Percentiles rank a stretch among this genome's conserved stretches.
phyloP scores from a whole-genome alignment of 148 eudicot species.

The Mesembryanthemum crystallinum region DNA sequence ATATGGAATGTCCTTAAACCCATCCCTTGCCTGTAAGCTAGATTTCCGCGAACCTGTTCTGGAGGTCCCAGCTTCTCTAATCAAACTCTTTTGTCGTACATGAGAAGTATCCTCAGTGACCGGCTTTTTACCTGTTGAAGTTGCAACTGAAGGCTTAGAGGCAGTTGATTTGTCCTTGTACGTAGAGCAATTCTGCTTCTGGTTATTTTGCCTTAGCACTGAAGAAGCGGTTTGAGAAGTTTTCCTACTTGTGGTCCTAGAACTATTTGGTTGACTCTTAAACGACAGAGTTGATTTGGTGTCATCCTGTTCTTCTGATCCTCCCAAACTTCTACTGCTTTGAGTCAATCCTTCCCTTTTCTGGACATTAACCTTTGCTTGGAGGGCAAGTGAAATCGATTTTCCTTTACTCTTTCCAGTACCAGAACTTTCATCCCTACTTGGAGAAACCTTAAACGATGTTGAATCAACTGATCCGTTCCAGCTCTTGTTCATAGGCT shows the following conservation, averaged over 20 bases:
- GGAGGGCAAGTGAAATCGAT: constrained; percentile 85
- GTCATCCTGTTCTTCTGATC: constrained; percentile 46
- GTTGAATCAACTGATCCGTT: constrained; percentile 42
- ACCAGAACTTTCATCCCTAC: constrained; percentile 45
- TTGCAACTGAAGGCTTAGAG: constrained; percentile 43
- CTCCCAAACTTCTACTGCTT: constrained; percentile 33
- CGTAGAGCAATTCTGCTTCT: constrained; percentile 67
- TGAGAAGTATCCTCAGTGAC: constrained; percentile 38
- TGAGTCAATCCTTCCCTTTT: constrained; percentile 63
- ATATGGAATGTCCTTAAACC: constrained; percentile 42
- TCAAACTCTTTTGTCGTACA: constrained; percentile 32
- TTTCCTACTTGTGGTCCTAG: constrained; percentile 47
- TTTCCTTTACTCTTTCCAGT: constrained; percentile 49
- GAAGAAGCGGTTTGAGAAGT: constrained; percentile 37
- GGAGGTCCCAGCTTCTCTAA: constrained; percentile 37
- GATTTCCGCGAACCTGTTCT: constrained; percentile 58
- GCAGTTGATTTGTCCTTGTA: constrained; percentile 50
- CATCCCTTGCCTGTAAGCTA: constrained; percentile 46
- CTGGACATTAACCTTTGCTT: constrained; percentile 93
- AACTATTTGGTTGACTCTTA: constrained; percentile 46
- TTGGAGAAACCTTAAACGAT: constrained; percentile 33
- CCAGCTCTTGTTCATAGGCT: constrained; percentile 60
- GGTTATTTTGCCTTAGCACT: constrained; percentile 74
- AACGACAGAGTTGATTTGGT: constrained; percentile 33
- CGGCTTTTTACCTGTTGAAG: constrained; percentile 43